These are phyloP conservation scores for Barnettozyma californica DNA, from an alignment of 805 yeast species.

Conservation along the genomic window DNA sequence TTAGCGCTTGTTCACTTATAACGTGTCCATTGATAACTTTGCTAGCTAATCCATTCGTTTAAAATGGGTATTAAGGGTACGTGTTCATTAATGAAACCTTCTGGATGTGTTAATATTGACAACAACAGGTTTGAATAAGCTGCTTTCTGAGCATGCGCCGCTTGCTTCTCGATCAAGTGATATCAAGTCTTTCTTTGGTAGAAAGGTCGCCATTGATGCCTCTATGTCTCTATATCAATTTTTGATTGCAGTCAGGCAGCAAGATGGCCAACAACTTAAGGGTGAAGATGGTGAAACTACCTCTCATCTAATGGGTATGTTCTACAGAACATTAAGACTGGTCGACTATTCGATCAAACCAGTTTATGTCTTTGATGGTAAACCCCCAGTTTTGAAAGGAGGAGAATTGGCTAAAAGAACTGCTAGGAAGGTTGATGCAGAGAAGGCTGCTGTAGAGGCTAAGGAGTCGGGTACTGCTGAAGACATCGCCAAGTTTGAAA, in stretches of 20 bases:
- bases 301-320: conserved; percentile 94
- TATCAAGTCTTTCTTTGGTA: conserved; percentile 81
- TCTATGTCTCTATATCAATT: conserved; percentile 97
- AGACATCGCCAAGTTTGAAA: conserved; percentile 69
- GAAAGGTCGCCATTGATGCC: conserved; percentile 95
- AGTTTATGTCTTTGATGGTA: conserved; percentile 94
- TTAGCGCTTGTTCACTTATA: background rate
- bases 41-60: background rate
- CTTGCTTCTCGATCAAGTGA: conserved; percentile 70
- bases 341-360: conserved; percentile 95
- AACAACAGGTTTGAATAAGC: conserved; percentile 67
- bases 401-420: conserved; percentile 88
- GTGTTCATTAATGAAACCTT: conserved; percentile 8
- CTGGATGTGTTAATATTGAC: background rate
- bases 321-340: conserved; percentile 86
- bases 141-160: conserved; percentile 88
- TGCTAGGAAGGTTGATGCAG: conserved; percentile 78
- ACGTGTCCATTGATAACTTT: too few species aligned
- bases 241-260: conserved; percentile 92
- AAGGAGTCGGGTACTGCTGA: conserved; percentile 78
- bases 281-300: conserved; percentile 89
- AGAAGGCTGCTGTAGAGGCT: conserved; percentile 63
- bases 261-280: conserved; percentile 90
- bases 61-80: conserved; percentile 48
- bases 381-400: conserved; percentile 90